Percentiles rank a stretch among this genome's conserved stretches.
Evolutionary conservation across 768 basidiomycete genomes (phyloP).

Genomic region (Termitomyces sp.): DNA sequence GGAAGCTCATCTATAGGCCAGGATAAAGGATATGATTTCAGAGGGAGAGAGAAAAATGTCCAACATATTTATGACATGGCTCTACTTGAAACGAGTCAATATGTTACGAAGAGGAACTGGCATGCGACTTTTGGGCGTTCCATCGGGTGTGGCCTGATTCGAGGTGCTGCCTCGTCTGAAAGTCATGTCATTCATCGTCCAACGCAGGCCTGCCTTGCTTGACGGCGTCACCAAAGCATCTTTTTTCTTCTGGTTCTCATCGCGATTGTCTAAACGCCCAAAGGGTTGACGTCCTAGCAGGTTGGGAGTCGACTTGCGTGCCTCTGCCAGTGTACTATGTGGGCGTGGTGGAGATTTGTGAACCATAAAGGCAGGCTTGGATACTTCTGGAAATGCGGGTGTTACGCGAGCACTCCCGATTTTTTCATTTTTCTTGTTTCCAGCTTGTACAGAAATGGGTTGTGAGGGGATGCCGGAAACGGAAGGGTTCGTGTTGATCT

Average conservation of each 20-base stretch:
- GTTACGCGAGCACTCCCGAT: not conserved
- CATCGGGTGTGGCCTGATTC: conserved; percentile 9
- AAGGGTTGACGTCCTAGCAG: conserved; percentile 30
- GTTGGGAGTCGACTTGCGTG: conserved; percentile 8
- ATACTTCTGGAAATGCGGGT: conserved; percentile 4
- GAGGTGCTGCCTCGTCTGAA: conserved; percentile 22
- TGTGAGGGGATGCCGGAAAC: not conserved
- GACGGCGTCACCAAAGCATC: conserved; percentile 14
- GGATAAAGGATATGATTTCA: not conserved
- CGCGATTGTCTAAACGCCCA: conserved; percentile 16
- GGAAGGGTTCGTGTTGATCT: not conserved
- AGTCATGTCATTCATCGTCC: conserved; percentile 29
- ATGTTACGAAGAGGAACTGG: conserved; percentile 42
- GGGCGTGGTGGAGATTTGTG: conserved; percentile 9
- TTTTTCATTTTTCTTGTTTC: not conserved
- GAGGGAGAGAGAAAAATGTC: not conserved
- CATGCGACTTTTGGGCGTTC: conserved; percentile 35
- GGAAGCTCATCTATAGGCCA: not conserved
- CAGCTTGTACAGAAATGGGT: not conserved
- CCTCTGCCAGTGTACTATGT: conserved; percentile 8
- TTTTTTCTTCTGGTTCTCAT: conserved; percentile 15
- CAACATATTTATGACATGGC: not conserved
- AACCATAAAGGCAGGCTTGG: not conserved
- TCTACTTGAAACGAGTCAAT: conserved; percentile 39
- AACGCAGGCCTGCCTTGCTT: conserved; percentile 18